phyloP scores from a whole-genome alignment of 805 yeast genomes.

The Yarrowia hollandica region DNA sequence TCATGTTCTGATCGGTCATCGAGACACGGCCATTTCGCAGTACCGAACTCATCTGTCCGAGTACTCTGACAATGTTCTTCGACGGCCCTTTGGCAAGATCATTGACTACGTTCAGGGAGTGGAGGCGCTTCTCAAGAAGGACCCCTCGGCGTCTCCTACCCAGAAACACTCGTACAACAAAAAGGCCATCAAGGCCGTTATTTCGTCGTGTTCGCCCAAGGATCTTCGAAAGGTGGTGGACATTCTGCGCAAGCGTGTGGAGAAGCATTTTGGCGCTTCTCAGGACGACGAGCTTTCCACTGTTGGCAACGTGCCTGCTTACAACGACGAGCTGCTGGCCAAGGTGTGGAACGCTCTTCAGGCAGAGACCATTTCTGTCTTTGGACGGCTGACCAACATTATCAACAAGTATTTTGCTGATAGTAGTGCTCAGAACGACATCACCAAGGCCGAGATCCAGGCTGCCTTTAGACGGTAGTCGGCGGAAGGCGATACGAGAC shows the following conservation, averaged over 20 bases:
- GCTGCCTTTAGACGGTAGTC: conserved; percentile 46
- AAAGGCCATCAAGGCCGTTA: conserved; percentile 57
- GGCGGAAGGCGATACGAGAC: background rate
- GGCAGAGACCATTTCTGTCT: conserved; percentile 57
- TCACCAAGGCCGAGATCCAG: conserved; percentile 58
- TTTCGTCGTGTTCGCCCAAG: conserved; percentile 55
- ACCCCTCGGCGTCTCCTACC: conserved; percentile 48
- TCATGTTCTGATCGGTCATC: conserved; percentile 24
- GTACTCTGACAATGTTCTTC: conserved; percentile 52
- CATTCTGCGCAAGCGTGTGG: conserved; percentile 57
- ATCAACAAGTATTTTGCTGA: conserved; percentile 51
- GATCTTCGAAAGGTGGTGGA: conserved; percentile 59
- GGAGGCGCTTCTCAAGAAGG: conserved; percentile 50
- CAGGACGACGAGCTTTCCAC: conserved; percentile 39
- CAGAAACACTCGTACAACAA: conserved; percentile 65
- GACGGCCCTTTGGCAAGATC: conserved; percentile 65
- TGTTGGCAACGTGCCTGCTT: conserved; percentile 40
- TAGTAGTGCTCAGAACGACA: conserved; percentile 51
- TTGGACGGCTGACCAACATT: conserved; percentile 55
- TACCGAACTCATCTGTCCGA: conserved; percentile 38
- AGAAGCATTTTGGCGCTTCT: conserved; percentile 49
- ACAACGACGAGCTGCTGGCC: conserved; percentile 57
- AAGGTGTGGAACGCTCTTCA: conserved; percentile 72
- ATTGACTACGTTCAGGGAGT: conserved; percentile 64
- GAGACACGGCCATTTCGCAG: conserved; percentile 29